Evolutionary conservation across 108 stramenopile species (phyloP), one percentile per base, ranked within the genome.

Genomic region (Chaetoceros tenuissimus): DNA sequence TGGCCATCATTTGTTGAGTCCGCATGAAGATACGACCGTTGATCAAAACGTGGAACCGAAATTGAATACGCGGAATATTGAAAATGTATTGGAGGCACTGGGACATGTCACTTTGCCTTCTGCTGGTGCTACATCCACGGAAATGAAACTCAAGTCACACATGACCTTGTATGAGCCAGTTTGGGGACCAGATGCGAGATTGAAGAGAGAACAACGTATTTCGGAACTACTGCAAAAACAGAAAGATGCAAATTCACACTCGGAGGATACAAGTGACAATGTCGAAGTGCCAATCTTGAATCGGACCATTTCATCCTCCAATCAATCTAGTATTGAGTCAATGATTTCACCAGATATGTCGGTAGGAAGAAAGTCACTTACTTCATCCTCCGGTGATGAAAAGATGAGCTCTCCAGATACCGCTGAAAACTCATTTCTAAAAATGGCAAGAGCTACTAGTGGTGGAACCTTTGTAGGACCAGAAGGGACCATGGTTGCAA

Each of bases 21-120:
- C 22, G 56, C n/a, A n/a, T n/a, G n/a, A n/a, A n/a, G n/a, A n/a
- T n/a, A n/a, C n/a, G n/a, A n/a, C n/a, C n/a, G n/a, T n/a, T n/a
- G n/a, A n/a, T n/a, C n/a, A n/a, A n/a, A n/a, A n/a, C n/a, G n/a
- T n/a, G n/a, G n/a, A n/a, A n/a, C n/a, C n/a, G n/a, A n/a, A 49
- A 50, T 45, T 47, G 30, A 56, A 28, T 0, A 50, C 26, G 25
- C 49, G 81, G 59, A 92, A 92, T 64, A 46, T 92, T 30, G 78
- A 88, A 17, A 74, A 80, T 8, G 82, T 83, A 2, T 61, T 92
- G 48, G 71, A 80, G 45, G 60, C 71, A 18, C 87, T 85, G 70
- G 91, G 91, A 28, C 75, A 77, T 63, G 90, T 84, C 24, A n/a
- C 81, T 1, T 73, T 73, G 45, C 65, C 72, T 80, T 2, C 19